These are phyloP conservation scores for Endocalyx cinctus DNA, from an alignment of 2,329 filamentous ascomycete species.

Conservation along the genomic window DNA sequence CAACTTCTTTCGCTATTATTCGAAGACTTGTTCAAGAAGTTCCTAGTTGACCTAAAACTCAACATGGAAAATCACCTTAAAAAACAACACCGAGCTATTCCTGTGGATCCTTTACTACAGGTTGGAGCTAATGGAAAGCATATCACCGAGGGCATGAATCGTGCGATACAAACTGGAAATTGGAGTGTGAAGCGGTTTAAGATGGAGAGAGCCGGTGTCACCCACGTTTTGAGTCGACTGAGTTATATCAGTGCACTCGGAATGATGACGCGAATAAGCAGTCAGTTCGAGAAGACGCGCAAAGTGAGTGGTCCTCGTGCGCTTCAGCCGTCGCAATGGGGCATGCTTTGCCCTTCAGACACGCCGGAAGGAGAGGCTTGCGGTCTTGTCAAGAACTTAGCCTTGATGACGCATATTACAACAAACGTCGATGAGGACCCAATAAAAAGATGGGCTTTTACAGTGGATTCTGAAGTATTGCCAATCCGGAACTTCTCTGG, in stretches of 20 bases:
- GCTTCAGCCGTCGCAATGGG: slow-evolving; percentile 94
- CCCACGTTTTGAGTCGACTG: slow-evolving; percentile 88
- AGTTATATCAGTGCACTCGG: slow-evolving; percentile 96
- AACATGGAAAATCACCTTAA: slow-evolving; percentile 94
- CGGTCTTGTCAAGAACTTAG: slow-evolving; percentile 95
- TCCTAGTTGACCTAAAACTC: slow-evolving; percentile 81
- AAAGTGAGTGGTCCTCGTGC: slow-evolving; percentile 96
- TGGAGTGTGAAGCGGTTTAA: slow-evolving; percentile 98
- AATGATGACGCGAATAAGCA: slow-evolving; percentile 99
- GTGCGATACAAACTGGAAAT: slow-evolving; percentile 94
- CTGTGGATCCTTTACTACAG: slow-evolving; percentile 81
- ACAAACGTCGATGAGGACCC: slow-evolving; percentile 93
- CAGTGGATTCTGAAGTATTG: slow-evolving; percentile 78
- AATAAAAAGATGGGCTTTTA: slow-evolving; percentile 79
- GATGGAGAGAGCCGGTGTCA: slow-evolving; percentile 96
- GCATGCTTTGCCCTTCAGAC: slow-evolving; percentile 95
- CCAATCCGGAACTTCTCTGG: slow-evolving; percentile 68
- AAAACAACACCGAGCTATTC: slow-evolving; percentile 83
- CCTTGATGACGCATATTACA: slow-evolving; percentile 98
- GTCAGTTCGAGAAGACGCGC: slow-evolving; percentile 97
- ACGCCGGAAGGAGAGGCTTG: slow-evolving; percentile 98
- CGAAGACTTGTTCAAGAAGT: slow-evolving; percentile 96
- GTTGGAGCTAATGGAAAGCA: slow-evolving; percentile 79
- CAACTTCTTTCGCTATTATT: slow-evolving; percentile 92
- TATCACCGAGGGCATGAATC: slow-evolving; percentile 90